Evolutionary conservation across 1,139 yeast genomes (phyloP).

Genomic region (Barnettozyma hawaiiensis): DNA sequence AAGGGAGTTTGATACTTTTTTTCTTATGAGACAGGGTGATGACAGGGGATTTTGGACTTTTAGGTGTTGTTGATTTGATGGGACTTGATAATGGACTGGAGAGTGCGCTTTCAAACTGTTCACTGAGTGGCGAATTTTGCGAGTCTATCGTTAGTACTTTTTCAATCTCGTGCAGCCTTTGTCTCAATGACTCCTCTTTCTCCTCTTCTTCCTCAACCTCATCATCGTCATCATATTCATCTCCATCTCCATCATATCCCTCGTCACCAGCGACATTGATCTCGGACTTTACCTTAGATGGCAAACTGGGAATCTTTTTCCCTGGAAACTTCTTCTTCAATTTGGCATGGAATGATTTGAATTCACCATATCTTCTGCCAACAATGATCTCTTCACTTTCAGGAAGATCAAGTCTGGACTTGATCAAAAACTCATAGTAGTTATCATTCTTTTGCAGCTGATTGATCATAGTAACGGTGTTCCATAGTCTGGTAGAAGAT

Average conservation of each 20-base stretch:
- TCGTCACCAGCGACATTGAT: conserved; percentile 19
- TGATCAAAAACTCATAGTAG: conserved; percentile 28
- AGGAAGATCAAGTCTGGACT: conserved; percentile 27
- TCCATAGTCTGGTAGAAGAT: conserved; percentile 19
- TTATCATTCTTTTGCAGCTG: conserved; percentile 21
- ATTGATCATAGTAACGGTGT: conserved; percentile 14
- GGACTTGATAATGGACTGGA: conserved; percentile 2
- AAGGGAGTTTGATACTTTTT: conserved; percentile 5
- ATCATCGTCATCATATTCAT: conserved; percentile 20
- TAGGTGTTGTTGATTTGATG: conserved; percentile 1
- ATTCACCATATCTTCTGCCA: conserved; percentile 61
- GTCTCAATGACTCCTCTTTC: conserved; percentile 20
- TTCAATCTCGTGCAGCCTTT: conserved; percentile 6
- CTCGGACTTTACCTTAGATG: conserved; percentile 43
- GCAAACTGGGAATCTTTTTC: conserved; percentile 56
- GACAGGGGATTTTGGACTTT: neutral
- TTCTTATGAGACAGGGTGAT: neutral
- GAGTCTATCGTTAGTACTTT: conserved; percentile 16
- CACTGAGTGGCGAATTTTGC: neutral
- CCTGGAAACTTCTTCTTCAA: conserved; percentile 65
- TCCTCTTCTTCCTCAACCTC: conserved; percentile 23
- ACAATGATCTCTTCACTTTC: conserved; percentile 35
- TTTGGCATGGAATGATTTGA: conserved; percentile 46
- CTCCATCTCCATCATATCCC: conserved; percentile 15
- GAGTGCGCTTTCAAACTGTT: conserved; percentile 1